Percentiles rank a stretch among this genome's conserved stretches.
phyloP scores from a whole-genome alignment of 169 alveolate species.

The Ichthyophthirius multifiliis region DNA sequence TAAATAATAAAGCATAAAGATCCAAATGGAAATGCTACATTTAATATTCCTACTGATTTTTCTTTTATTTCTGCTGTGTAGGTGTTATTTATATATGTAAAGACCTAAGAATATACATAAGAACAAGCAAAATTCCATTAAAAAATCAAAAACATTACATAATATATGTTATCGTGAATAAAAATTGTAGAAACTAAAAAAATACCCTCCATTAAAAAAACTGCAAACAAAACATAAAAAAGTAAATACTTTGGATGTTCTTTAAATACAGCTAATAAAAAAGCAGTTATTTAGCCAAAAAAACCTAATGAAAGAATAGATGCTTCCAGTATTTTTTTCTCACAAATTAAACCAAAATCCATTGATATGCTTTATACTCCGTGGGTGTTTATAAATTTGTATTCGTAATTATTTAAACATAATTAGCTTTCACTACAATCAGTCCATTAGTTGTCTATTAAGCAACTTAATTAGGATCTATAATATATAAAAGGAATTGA shows the following conservation, averaged over 20 bases:
- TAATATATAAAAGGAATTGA: neutral
- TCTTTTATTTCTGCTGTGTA: neutral
- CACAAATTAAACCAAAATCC: neutral
- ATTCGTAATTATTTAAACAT: neutral
- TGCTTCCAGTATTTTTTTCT: neutral
- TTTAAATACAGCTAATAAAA: neutral
- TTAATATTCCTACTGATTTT: neutral
- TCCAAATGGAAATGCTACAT: neutral
- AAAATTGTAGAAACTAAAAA: neutral
- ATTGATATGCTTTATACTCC: neutral
- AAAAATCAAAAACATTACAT: neutral
- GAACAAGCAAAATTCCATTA: neutral
- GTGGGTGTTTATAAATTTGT: neutral
- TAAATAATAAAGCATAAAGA: neutral
- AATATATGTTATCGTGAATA: neutral
- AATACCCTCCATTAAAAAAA: neutral
- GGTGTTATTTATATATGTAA: neutral
- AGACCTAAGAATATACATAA: neutral
- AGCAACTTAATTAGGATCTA: neutral
- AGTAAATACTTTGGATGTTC: neutral
- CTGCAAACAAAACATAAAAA: neutral
- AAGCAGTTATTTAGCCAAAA: neutral
- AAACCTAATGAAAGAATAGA: neutral
- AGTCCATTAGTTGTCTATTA: neutral
- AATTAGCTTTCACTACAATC: neutral